Conservation (phyloP, 805 yeast genomes). For the Kluyveromyces wickerhamii region DNA sequence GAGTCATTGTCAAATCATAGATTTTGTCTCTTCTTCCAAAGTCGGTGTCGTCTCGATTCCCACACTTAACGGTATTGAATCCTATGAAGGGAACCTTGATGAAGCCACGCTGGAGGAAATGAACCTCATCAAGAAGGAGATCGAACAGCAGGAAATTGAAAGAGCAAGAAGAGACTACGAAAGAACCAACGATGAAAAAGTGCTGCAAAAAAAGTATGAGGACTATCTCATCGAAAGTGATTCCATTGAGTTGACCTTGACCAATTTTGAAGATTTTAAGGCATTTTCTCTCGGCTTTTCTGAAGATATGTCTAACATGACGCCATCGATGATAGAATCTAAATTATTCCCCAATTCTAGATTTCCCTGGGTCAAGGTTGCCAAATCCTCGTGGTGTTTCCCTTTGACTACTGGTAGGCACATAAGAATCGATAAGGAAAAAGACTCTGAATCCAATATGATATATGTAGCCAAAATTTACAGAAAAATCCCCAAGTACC, state of each 20-base stretch:
- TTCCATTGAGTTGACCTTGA: constrained; percentile 29
- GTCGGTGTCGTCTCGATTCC: constrained; percentile 51
- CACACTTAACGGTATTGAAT: constrained; percentile 35
- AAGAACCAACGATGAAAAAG: constrained; percentile 7
- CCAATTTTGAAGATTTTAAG: constrained; percentile 34
- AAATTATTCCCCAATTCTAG: constrained; percentile 18
- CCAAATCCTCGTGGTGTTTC: constrained; percentile 28
- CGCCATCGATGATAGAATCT: constrained; percentile 12
- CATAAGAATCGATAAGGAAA: constrained; percentile 23
- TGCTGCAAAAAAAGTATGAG: constrained; percentile 11
- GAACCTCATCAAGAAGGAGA: constrained; percentile 17
- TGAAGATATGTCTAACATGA: background rate
- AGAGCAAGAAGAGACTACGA: constrained; percentile 10
- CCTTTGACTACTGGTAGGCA: constrained; percentile 16
- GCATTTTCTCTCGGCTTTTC: constrained; percentile 19
- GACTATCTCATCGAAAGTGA: constrained; percentile 12
- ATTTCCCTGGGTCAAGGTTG: constrained; percentile 32
- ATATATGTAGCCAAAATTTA: constrained; percentile 1
- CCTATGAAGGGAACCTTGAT: constrained; percentile 17
- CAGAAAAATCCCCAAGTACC: constrained; percentile 2
- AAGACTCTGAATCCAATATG: background rate
- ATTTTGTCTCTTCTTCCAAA: constrained; percentile 59
- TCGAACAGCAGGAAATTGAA: constrained; percentile 11
- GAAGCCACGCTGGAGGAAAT: constrained; percentile 30
- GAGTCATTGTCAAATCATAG: constrained; percentile 62